Conservation (phyloP, 495 filamentous ascomycete genomes). For the Pseudoneurospora amorphoporcata region DNA sequence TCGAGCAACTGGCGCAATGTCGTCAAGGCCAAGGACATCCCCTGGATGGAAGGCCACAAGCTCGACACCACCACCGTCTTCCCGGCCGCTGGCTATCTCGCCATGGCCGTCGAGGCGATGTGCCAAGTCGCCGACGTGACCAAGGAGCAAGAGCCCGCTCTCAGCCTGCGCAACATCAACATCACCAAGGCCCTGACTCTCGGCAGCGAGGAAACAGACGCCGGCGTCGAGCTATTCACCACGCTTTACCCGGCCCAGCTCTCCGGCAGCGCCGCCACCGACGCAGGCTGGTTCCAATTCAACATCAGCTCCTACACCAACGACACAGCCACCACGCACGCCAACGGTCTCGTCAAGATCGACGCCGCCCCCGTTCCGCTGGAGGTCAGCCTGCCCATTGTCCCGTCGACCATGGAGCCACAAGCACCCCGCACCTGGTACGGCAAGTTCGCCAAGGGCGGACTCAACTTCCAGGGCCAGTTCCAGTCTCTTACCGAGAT, state of each 20-base stretch:
- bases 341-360: conserved; percentile 21
- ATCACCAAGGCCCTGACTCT: conserved; percentile 25
- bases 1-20: conserved; percentile 38
- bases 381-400: background rate
- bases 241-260: background rate
- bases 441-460: conserved; percentile 12
- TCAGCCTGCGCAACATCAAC: conserved; percentile 17
- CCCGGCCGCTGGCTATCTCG: conserved; percentile 45
- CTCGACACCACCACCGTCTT: conserved; percentile 33
- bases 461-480: conserved; percentile 15
- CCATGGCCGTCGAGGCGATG: conserved; percentile 42
- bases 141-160: background rate
- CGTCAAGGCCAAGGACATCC: conserved; percentile 27
- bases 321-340: conserved; percentile 24
- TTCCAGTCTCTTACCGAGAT: conserved; percentile 21
- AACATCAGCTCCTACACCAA: conserved; percentile 13
- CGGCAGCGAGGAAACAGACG: conserved; percentile 20
- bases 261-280: conserved; percentile 9
- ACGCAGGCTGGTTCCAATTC: conserved; percentile 19
- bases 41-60: conserved; percentile 42
- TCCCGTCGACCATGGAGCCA: conserved; percentile 9
- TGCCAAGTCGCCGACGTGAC: conserved; percentile 13
- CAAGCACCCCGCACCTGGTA: conserved; percentile 21
- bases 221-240: conserved; percentile 15
- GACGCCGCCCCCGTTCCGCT: background rate